phyloP scores from a whole-genome alignment of 306 rosid genomes.

The Corylus heterophylla region DNA sequence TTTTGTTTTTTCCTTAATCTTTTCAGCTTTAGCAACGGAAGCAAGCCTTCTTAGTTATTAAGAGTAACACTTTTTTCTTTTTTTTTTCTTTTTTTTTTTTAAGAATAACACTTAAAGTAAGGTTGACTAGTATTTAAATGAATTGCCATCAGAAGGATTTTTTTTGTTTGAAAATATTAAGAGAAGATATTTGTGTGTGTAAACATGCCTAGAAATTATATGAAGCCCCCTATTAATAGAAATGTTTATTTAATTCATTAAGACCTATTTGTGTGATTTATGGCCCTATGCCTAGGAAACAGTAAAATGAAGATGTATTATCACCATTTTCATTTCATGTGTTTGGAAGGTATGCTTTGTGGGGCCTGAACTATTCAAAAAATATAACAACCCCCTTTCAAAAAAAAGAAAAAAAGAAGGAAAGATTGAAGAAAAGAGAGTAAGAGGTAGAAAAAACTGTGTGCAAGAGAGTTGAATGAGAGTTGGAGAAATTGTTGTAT shows the following conservation, averaged over 20 bases:
- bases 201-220: too few relatives aligned
- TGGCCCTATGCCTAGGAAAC: neutral
- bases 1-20: too few relatives aligned
- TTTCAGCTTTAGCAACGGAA: neutral
- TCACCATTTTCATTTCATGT: neutral
- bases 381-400: neutral
- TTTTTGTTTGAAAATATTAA: neutral
- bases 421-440: too few relatives aligned
- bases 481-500: neutral
- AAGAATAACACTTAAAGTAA: neutral
- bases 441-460: neutral
- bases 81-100: too few relatives aligned
- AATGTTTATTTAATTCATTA: too few relatives aligned
- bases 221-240: too few relatives aligned
- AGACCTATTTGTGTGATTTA: neutral
- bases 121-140: neutral
- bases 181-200: neutral
- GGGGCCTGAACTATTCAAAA: neutral
- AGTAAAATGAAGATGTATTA: neutral
- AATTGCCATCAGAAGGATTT: neutral
- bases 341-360: neutral
- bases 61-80: neutral
- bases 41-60: neutral
- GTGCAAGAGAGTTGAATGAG: slow-evolving; percentile 1
- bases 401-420: neutral